These are phyloP conservation scores for Cladophialophora exuberans DNA, from an alignment of 2,329 filamentous ascomycete genomes.

Conservation along the genomic window DNA sequence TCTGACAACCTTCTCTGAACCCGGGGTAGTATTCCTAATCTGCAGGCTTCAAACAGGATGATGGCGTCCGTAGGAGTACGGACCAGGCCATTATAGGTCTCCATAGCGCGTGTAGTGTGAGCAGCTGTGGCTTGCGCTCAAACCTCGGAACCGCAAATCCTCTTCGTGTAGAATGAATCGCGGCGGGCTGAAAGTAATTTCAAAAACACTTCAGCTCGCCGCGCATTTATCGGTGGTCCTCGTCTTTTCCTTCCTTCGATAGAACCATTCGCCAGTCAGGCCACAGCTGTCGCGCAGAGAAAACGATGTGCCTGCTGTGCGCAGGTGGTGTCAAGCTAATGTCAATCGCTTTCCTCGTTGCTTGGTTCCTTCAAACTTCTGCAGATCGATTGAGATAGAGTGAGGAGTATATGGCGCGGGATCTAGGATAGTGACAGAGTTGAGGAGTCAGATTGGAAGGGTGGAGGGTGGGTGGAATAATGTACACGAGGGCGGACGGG, in stretches of 20 bases:
- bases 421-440: no score
- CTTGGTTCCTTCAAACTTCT: no score
- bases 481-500: conserved; percentile 6
- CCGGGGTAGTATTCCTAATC: conserved; percentile 82
- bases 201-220: conserved; percentile 20
- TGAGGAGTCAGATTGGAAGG: background rate
- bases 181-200: conserved; percentile 23
- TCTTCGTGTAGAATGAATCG: conserved; percentile 1
- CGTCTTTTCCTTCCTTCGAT: background rate
- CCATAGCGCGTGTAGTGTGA: conserved; percentile 62
- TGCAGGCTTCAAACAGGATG: conserved; percentile 96
- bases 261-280: no score
- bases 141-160: no score
- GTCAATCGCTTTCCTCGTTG: no score
- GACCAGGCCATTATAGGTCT: conserved; percentile 94
- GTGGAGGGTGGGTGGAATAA: background rate
- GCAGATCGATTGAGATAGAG: no score
- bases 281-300: no score
- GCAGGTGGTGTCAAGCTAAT: no score
- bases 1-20: conserved; percentile 93
- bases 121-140: no score
- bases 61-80: conserved; percentile 96
- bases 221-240: conserved; percentile 4
- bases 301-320: no score
- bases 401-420: no score